Evolutionary conservation across 2,329 filamentous ascomycete species (phyloP).

Genomic region (Trichoderma sp.): DNA sequence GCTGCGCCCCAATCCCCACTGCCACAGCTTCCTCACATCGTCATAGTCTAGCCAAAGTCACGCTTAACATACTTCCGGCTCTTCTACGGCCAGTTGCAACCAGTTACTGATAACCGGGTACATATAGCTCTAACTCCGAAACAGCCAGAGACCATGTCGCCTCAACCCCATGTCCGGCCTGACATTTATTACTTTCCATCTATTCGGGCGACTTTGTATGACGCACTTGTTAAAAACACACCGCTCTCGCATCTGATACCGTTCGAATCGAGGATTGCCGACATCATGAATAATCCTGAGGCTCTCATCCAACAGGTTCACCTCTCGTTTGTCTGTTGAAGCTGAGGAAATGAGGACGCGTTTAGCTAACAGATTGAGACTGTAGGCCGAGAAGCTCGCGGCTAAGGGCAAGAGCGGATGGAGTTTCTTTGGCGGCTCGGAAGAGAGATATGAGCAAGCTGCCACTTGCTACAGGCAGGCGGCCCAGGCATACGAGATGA

Average conservation of each 20-base stretch:
- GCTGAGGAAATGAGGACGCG: not conserved
- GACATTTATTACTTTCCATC: not conserved
- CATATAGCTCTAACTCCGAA: not conserved
- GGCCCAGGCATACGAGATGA: conserved; percentile 86
- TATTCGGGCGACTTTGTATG: not conserved
- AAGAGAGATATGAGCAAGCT: conserved; percentile 87
- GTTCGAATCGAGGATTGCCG: not conserved
- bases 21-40: conserved; percentile 8
- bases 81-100: not conserved
- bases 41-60: conserved; percentile 13
- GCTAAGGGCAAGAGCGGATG: conserved; percentile 75
- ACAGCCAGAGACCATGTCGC: not conserved
- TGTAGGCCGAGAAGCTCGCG: conserved; percentile 80
- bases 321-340: conserved; percentile 21
- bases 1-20: conserved; percentile 19
- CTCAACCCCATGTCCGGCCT: not conserved
- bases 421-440: conserved; percentile 80
- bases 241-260: not conserved
- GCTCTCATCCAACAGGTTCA: conserved; percentile 73
- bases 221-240: not conserved
- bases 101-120: not conserved
- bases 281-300: conserved; percentile 71
- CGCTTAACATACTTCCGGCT: not conserved
- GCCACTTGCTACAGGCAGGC: conserved; percentile 85
- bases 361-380: not conserved